Base-by-base conservation (phyloP, 805 yeast species). In the Gaillardinia entomophila region DNA sequence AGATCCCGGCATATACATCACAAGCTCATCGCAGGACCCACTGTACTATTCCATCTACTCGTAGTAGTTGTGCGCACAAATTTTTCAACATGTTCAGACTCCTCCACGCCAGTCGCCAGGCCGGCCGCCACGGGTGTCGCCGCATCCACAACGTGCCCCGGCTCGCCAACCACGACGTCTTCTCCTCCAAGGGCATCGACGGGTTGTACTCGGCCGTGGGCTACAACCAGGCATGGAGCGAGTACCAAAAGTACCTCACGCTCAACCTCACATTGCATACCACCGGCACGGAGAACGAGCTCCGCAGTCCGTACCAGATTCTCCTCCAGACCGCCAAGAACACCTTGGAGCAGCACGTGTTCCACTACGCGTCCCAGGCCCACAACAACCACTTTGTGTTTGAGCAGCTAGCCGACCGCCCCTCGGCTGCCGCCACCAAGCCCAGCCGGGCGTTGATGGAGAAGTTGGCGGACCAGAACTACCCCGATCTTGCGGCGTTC, bases 381-480 rank as follows among this genome's bases (percentile, higher is more conserved):
- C 90, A 84, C 63, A 89, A 88, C 62, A 92, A 92, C 64, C 98
- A 90, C 60, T 70, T 92, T 31, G 87, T 83, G 48, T 79, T 88
- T 50, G 77, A 82, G 55, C 83, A 82, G 49, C 61, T 80, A 29
- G 44, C 60, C 10, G 54, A 57, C 43, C 49, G 51, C 35, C 34
- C 48, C 3, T 51, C 45, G 26, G 69, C 70, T 4, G 31, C 43
- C 23, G 35, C 46, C 20, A 60, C 70, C 12, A 44, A 49, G 40
- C 71, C 72, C 10, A 54, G 62, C 12, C 53, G 68, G 41, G 48
- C 51, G 17, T 48, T 66, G 33, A 45, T 64, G 49, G 68, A 62
- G 36, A 58, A 59, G 37, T 51, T 65, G 34, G 53, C 58, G 5
- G 55, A 52, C 34, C 50, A 50, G 36, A 62, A 64, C 30, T 50